phyloP scores from a whole-genome alignment of 805 yeast species.

The Wickerhamiella allomyrinae region DNA sequence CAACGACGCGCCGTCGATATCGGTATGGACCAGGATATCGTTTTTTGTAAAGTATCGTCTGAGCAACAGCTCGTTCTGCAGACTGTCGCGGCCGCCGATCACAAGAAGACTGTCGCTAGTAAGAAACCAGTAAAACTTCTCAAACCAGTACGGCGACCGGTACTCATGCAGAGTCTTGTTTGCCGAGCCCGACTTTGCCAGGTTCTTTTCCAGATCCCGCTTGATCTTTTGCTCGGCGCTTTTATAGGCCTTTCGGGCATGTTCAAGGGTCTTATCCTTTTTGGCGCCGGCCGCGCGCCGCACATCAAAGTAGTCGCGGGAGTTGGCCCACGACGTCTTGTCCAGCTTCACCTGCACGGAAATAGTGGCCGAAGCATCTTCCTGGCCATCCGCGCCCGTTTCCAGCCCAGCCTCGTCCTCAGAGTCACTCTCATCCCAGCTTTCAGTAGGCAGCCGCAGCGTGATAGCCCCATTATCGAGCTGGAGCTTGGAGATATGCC shows the following conservation, averaged over 20 bases:
- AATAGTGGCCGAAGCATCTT: constrained; percentile 27
- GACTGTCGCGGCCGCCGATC: constrained; percentile 69
- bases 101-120: constrained; percentile 79
- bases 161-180: constrained; percentile 35
- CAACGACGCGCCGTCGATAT: constrained; percentile 55
- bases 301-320: constrained; percentile 63
- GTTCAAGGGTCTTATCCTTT: constrained; percentile 65
- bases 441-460: constrained; percentile 38
- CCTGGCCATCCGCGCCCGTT: constrained; percentile 20
- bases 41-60: constrained; percentile 59
- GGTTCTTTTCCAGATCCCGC: constrained; percentile 46
- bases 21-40: constrained; percentile 63
- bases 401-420: constrained; percentile 13
- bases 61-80: constrained; percentile 69
- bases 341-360: constrained; percentile 52
- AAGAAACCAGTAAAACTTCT: constrained; percentile 89
- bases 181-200: constrained; percentile 42
- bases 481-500: constrained; percentile 48
- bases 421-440: constrained; percentile 20
- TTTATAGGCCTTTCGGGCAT: constrained; percentile 61
- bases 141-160: constrained; percentile 77
- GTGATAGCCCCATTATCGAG: constrained; percentile 54
- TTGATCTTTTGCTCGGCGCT: constrained; percentile 69
- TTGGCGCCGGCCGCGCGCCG: constrained; percentile 65
- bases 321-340: constrained; percentile 77